phyloP scores from a whole-genome alignment of 2,329 filamentous ascomycete genomes.

The Cryphonectria naterciae region DNA sequence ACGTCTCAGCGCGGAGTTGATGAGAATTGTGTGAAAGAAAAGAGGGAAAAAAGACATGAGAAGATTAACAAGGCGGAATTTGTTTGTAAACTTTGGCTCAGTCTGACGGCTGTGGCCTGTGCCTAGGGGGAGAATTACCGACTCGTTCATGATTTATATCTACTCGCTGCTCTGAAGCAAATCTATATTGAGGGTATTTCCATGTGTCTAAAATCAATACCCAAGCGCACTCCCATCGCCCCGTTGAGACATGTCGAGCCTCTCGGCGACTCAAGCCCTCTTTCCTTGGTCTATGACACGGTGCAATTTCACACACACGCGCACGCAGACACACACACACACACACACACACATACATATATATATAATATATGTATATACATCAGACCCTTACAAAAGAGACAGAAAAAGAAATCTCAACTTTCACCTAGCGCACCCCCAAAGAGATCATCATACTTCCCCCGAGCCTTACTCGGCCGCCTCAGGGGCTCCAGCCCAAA shows the following conservation, averaged over 20 bases:
- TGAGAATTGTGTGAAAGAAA: not conserved
- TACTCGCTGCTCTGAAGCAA: not conserved
- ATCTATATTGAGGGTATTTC: slow-evolving; percentile 3
- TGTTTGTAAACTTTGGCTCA: too few species aligned
- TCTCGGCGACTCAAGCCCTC: not conserved
- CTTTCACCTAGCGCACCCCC: slow-evolving; percentile 22
- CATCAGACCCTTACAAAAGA: not conserved
- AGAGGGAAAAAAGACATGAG: not conserved
- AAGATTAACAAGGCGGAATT: not conserved
- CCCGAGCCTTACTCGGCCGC: slow-evolving; percentile 34
- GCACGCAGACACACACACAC: too few species aligned
- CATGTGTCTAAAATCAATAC: not conserved
- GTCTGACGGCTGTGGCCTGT: too few species aligned
- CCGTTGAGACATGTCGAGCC: not conserved
- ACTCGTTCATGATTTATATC: not conserved
- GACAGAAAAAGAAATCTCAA: not conserved
- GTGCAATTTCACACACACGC: not conserved
- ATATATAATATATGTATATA: too few species aligned
- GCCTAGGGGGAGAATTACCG: too few species aligned
- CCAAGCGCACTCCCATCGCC: not conserved
- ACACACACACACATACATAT: too few species aligned
- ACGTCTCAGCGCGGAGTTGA: not conserved
- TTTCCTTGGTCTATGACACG: not conserved
- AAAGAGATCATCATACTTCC: slow-evolving; percentile 29
- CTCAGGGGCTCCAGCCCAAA: slow-evolving; percentile 59